A percentile compares a stretch with the other conserved stretches of the same genome.
Evolutionary conservation across 768 basidiomycete genomes (phyloP).

Genomic region (Sporobolomyces pararoseus): DNA sequence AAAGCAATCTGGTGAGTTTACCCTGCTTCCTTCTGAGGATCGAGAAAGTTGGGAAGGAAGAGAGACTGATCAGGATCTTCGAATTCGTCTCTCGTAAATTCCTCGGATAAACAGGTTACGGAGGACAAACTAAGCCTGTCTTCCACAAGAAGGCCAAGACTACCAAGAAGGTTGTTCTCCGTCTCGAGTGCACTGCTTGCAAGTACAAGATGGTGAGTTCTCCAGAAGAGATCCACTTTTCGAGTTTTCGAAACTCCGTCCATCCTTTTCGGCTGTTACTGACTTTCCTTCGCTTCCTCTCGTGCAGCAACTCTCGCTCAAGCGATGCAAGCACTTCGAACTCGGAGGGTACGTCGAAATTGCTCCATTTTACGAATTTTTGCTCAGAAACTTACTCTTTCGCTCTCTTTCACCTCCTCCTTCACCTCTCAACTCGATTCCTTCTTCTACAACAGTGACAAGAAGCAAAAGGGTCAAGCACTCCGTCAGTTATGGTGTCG

Average conservation of each 20-base stretch:
- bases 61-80: neutral
- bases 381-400: too few species aligned
- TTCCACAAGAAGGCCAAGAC: slow-evolving; percentile 99
- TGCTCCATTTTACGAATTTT: neutral
- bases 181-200: slow-evolving; percentile 86
- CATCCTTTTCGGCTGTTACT: neutral
- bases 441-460: slow-evolving; percentile 58
- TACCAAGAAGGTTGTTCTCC: slow-evolving; percentile 98
- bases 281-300: neutral
- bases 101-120: slow-evolving; percentile 62
- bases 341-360: slow-evolving; percentile 64
- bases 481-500: slow-evolving; percentile 49
- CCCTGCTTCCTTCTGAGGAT: neutral
- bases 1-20: slow-evolving; percentile 67
- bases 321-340: slow-evolving; percentile 99
- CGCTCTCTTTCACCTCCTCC: neutral
- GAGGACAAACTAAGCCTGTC: slow-evolving; percentile 99
- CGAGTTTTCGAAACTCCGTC: neutral
- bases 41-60: neutral
- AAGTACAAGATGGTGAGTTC: slow-evolving; percentile 37
- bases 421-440: neutral
- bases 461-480: slow-evolving; percentile 98
- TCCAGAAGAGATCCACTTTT: neutral
- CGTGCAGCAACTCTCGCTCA: slow-evolving; percentile 61
- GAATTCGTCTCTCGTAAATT: neutral